Percentiles rank a stretch among this genome's conserved stretches.
phyloP scores from a whole-genome alignment of 805 yeast species.

The Barnettozyma sucrosica region DNA sequence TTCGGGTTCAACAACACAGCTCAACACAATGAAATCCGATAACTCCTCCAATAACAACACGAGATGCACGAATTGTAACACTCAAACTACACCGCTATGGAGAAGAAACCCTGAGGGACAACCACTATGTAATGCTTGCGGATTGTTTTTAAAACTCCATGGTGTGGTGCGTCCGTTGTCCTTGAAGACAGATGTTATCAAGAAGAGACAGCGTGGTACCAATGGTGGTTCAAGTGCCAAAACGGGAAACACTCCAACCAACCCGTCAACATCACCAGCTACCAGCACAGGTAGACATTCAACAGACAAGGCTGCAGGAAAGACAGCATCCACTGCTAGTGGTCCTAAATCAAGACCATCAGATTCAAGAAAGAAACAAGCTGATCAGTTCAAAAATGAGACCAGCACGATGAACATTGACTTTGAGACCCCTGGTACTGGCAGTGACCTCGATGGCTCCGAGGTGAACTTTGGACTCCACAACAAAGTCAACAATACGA shows the following conservation, averaged over 20 bases:
- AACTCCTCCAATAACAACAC: conserved; percentile 20
- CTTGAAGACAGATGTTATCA: conserved; percentile 85
- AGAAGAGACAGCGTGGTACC: conserved; percentile 72
- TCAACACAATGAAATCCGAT: conserved; percentile 8
- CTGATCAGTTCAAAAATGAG: not conserved
- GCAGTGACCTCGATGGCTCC: conserved; percentile 6
- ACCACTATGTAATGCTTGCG: conserved; percentile 95
- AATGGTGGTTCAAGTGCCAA: conserved; percentile 21
- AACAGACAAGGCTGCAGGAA: not conserved
- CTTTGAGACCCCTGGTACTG: conserved; percentile 3
- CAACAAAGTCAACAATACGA: not conserved
- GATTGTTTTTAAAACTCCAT: conserved; percentile 83
- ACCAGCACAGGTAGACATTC: conserved; percentile 1
- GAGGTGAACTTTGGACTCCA: conserved; percentile 3
- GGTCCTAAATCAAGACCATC: not conserved
- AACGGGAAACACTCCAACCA: conserved; percentile 8
- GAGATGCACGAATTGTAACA: conserved; percentile 81
- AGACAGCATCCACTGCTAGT: not conserved
- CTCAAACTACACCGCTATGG: conserved; percentile 93
- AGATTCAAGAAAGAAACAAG: not conserved
- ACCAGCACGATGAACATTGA: conserved; percentile 3
- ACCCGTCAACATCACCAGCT: conserved; percentile 13
- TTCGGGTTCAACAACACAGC: conserved; percentile 18
- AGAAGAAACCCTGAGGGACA: conserved; percentile 88
- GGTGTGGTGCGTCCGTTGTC: conserved; percentile 94